Evolutionary conservation across 768 basidiomycete species (phyloP), one percentile per base, ranked within the genome.

Genomic region (Mycena pura): DNA sequence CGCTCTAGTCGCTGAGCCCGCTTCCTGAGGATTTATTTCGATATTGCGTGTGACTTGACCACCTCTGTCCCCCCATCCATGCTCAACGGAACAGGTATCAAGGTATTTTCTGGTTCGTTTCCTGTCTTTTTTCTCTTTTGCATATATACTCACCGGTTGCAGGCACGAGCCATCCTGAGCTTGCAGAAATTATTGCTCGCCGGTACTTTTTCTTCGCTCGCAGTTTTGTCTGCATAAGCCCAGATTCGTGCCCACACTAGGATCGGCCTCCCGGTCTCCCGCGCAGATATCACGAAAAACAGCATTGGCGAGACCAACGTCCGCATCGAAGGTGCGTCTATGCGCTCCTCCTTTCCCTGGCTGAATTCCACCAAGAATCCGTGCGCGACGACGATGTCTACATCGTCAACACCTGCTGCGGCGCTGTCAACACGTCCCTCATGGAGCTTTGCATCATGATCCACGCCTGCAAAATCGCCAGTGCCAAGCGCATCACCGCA

Each of bases 401-500:
- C 78, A 98, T 99, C 75, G 90, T 99, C 80, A 97, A 95, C 77
- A 93, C 94, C 36, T 91, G 93, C 14, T 89, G 90, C 69, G 88
- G 90, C 22, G 80, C 88, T 56, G 86, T 98, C 68, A 98, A 98
- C 72, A 95, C 93, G 25, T 84, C 96, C 38, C 86, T 99, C 64
- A 99, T 99, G 95, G 97, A 99, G 75, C 85, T 95, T 44, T 94
- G 96, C 74, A 99, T 99, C 71, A 96, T 99, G 94, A 95, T 98
- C 70, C 96, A 98, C 73, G 96, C 97, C 10, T 97, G 96, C 87
- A 96, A 96, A 80, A 99, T 98, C 70, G 96, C 97, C n/a, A 96
- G 94, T 66, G 96, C 97, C 45, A 93, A 92, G 76, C 84, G 97
- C 62, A 99, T 99, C 72, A 99, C 97, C 6, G 97, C 96, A n/a